These are phyloP conservation scores for Trichophaea hybrida DNA, from an alignment of 2,329 filamentous ascomycete species.

Conservation along the genomic window DNA sequence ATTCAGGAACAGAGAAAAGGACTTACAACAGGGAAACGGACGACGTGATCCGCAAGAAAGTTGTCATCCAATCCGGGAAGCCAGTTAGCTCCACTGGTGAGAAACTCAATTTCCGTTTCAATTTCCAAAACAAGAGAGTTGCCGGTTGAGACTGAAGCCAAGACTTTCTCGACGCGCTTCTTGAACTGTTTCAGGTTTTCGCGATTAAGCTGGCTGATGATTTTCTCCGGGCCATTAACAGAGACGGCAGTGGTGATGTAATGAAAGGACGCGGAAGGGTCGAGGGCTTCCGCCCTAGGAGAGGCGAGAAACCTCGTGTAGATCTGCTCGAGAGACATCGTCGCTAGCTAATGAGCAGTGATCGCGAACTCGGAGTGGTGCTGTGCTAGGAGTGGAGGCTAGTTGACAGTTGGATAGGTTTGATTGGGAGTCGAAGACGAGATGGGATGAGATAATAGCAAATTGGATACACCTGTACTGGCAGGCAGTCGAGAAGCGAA, in stretches of 20 bases:
- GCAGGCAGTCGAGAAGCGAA: background rate
- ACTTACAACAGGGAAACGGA: conserved; percentile 67
- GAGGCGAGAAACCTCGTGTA: conserved; percentile 61
- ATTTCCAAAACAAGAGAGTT: conserved; percentile 61
- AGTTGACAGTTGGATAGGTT: background rate
- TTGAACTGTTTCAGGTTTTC: conserved; percentile 58
- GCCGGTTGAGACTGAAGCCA: conserved; percentile 58
- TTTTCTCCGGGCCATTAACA: conserved; percentile 54
- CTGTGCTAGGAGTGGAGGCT: background rate
- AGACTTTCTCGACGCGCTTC: conserved; percentile 65
- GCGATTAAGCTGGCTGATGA: conserved; percentile 62
- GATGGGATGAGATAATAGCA: background rate
- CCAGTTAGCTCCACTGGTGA: conserved; percentile 67
- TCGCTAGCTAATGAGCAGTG: background rate
- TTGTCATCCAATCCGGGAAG: conserved; percentile 86
- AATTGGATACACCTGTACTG: background rate
- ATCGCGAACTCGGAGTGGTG: background rate
- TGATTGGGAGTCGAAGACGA: background rate
- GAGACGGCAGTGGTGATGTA: conserved; percentile 81
- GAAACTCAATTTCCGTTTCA: conserved; percentile 70
- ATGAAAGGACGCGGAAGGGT: conserved; percentile 54
- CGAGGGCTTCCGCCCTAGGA: conserved; percentile 49
- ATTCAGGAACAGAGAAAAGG: background rate
- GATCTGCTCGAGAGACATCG: conserved; percentile 15
- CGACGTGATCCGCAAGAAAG: conserved; percentile 70